Conservation (phyloP, 1,284 basidiomycete species). For the Trametes pubescens region DNA sequence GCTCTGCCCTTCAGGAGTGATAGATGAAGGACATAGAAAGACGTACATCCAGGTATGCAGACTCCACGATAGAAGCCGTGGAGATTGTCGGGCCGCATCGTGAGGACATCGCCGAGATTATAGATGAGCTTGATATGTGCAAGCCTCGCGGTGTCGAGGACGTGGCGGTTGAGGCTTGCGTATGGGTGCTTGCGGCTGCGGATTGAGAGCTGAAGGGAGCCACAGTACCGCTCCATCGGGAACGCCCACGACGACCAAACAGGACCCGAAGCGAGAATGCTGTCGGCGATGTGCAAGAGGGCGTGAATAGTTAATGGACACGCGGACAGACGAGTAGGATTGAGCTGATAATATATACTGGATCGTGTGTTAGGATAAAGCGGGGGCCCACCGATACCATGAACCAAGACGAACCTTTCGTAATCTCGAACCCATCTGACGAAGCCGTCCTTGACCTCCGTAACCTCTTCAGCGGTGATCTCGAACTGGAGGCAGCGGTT, state of each 20-base stretch:
- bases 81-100: too few species aligned
- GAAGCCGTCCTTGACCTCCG: neutral
- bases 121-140: constrained; percentile 34
- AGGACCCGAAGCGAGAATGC: constrained; percentile 44
- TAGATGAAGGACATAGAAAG: too few species aligned
- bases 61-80: too few species aligned
- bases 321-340: constrained; percentile 39
- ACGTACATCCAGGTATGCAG: too few species aligned
- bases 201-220: constrained; percentile 39
- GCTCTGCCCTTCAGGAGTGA: too few species aligned
- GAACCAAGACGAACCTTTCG: neutral
- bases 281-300: constrained; percentile 46
- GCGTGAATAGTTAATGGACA: constrained; percentile 53
- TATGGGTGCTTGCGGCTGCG: constrained; percentile 38
- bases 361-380: neutral
- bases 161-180: constrained; percentile 36
- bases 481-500: constrained; percentile 32
- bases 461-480: neutral
- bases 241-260: constrained; percentile 50
- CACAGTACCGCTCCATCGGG: constrained; percentile 50
- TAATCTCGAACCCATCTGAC: neutral
- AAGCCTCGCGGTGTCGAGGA: constrained; percentile 34
- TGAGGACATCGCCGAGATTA: neutral
- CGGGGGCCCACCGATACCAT: too few species aligned
- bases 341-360: constrained; percentile 48